phyloP scores from a whole-genome alignment of 139 green algal species.

The Coccomyxa sp. region DNA sequence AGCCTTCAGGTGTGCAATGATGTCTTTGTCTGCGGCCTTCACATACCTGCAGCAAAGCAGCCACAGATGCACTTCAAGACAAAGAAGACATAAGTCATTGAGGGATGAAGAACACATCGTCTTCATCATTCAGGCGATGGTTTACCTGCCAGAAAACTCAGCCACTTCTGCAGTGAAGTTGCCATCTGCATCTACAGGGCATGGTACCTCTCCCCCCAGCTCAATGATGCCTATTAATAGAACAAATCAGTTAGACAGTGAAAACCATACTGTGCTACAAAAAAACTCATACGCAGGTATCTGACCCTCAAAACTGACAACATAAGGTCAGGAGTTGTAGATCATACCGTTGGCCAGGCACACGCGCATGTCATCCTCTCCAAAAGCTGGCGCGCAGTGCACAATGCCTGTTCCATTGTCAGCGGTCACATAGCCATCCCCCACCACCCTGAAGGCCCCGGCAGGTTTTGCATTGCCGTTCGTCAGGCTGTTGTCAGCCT shows the following conservation, averaged over 20 bases:
- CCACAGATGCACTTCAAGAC: neutral
- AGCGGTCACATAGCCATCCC: conserved; percentile 91
- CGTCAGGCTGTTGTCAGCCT: conserved; percentile 24
- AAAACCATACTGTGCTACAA: neutral
- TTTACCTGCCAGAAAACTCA: conserved; percentile 67
- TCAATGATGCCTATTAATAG: conserved; percentile 50
- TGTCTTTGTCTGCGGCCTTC: conserved; percentile 94
- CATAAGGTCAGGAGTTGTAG: neutral
- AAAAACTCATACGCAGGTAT: neutral
- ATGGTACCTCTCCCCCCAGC: conserved; percentile 77
- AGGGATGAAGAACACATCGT: neutral
- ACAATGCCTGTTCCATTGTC: conserved; percentile 95
- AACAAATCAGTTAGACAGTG: no score
- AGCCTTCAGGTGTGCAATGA: conserved; percentile 79
- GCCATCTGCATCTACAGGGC: conserved; percentile 85
- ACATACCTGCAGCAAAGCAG: conserved; percentile 51
- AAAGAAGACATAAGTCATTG: neutral
- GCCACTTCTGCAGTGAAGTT: conserved; percentile 78
- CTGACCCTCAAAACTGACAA: neutral
- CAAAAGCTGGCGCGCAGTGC: conserved; percentile 94
- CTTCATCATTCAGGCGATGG: neutral
- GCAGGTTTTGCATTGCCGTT: neutral
- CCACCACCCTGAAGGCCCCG: conserved; percentile 69
- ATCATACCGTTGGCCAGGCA: conserved; percentile 69
- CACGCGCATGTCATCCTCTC: conserved; percentile 96